phyloP scores from a whole-genome alignment of 345 rosid genomes.

The Eutrema yunnanense region DNA sequence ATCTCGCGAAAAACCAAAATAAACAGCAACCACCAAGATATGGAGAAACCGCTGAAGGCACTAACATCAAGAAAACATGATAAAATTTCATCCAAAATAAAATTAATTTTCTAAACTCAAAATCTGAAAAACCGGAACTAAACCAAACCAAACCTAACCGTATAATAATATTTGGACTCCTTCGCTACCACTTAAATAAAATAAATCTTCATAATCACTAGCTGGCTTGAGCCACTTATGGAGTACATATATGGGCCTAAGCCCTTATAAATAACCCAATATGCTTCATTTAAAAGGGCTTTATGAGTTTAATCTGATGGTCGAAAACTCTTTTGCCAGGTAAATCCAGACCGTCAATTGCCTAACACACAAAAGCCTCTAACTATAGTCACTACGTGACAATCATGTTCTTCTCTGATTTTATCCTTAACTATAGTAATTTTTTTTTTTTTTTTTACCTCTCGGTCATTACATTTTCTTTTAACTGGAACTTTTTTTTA shows the following conservation, averaged over 20 bases:
- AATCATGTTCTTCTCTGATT: neutral
- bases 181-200: too few species aligned
- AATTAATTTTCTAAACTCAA: too few species aligned
- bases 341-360: neutral
- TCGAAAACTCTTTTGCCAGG: neutral
- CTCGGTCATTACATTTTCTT: neutral
- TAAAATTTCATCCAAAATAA: too few species aligned
- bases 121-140: too few species aligned
- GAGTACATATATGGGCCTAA: neutral
- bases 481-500: neutral
- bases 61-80: too few species aligned
- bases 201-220: neutral
- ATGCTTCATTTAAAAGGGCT: neutral
- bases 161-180: too few species aligned
- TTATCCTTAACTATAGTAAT: neutral
- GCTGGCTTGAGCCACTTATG: neutral
- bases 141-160: too few species aligned
- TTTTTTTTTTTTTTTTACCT: neutral
- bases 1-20: too few species aligned
- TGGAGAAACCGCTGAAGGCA: too few species aligned
- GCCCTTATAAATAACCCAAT: neutral
- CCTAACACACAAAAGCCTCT: neutral
- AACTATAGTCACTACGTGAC: neutral
- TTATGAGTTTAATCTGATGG: neutral
- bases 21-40: too few species aligned